Base-by-base conservation (phyloP, 2,329 filamentous ascomycete genomes). In the Calonectria naviculata region DNA sequence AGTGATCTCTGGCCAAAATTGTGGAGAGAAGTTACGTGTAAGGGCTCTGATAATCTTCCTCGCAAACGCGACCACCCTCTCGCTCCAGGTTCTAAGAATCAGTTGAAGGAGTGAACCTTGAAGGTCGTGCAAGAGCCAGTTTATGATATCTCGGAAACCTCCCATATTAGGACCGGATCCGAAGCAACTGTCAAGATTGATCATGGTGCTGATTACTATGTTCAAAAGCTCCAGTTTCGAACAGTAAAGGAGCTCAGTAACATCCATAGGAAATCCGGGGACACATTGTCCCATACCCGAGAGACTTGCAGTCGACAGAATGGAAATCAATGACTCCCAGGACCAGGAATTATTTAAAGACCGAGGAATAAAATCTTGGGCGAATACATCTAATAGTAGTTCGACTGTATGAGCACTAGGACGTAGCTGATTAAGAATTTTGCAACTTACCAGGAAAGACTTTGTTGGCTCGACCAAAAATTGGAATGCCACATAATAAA, bases 11-110 rank as follows among this genome's bases (percentile, higher is more conserved):
- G n/a, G n/a, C n/a, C 31, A 38, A 26, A 0, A 38, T 19, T 3
- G 2, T 12, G 10, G 13, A 5, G 10, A 5, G 5, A 4, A 9
- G 0, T 38, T 10, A 0, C 4, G 10, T 5, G 21, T 21, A 15
- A 36, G 6, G 7, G 8, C n/a, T 4, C 1, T 19, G n/a, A 58
- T 34, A 19, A 38, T 5, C 6, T 21, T 38, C 10, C 21, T 36
- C 15, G 52, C 31, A 9, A 58, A 58, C 21, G 10, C 1, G n/a
- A 38, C 31, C 4, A 36, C 13, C 17, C 5, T 24, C n/a, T 58
- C 34, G 21, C 38, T 58, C 17, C n/a, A 2, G 0, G n/a, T 17
- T 4, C 5, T 4, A 12, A 26, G 38, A 19, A 58, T 17, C 9
- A 15, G 19, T 4, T 12, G 21, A 28, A 58, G 52, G 10, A 58